phyloP scores from a whole-genome alignment of 139 green algal genomes.

The Ulvella scutata region DNA sequence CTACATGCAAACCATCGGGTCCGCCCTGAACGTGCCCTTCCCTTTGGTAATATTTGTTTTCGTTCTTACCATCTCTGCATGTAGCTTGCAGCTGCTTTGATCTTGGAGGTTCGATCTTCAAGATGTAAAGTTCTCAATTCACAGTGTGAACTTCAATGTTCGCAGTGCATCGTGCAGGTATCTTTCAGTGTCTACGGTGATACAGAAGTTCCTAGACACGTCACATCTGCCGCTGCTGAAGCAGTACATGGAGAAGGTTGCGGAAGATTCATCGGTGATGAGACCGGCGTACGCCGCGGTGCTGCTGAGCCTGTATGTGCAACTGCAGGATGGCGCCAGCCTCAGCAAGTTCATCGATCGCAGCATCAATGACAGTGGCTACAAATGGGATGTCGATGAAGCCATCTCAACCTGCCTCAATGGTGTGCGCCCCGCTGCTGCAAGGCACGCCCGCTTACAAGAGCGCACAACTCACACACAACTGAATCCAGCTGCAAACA shows the following conservation, averaged over 20 bases:
- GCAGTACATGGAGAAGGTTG: conserved; percentile 1
- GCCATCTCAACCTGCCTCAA: conserved; percentile 1
- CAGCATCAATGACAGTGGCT: not conserved
- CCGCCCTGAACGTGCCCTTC: no score
- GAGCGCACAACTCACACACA: no score
- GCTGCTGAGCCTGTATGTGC: not conserved
- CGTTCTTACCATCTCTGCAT: no score
- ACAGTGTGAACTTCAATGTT: no score
- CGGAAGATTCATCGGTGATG: not conserved
- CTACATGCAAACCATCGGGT: conserved; percentile 4
- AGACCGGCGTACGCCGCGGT: not conserved
- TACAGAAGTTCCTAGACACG: conserved; percentile 1
- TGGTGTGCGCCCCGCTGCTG: not conserved
- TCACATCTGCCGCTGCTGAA: not conserved
- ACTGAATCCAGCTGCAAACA: no score
- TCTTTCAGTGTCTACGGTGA: not conserved
- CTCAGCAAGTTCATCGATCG: not conserved
- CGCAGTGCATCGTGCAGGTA: no score
- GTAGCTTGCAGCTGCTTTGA: no score
- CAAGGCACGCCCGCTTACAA: no score
- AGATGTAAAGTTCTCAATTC: no score
- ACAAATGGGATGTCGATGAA: not conserved
- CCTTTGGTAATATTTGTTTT: no score
- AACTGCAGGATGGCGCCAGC: not conserved
- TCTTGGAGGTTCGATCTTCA: no score